A percentile compares a stretch with the other conserved stretches of the same genome.
phyloP scores from a whole-genome alignment of 2,329 filamentous ascomycete genomes.

The Diaporthe ampelina region DNA sequence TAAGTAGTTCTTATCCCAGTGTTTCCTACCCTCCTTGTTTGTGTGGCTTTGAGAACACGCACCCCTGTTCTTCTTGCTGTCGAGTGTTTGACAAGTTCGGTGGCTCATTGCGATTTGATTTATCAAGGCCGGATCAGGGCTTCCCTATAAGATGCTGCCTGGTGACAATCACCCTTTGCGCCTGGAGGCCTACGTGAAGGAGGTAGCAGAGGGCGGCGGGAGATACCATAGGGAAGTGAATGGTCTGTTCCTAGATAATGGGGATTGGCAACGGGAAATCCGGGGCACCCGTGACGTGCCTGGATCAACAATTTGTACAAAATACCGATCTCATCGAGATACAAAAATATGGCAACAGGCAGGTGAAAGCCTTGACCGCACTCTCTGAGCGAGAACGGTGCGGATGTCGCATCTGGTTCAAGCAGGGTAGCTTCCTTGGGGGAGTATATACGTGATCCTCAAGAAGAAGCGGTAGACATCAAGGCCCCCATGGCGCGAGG shows the following conservation, averaged over 20 bases:
- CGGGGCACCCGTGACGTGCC: no score
- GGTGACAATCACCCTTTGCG: background rate
- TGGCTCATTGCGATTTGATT: slow-evolving; percentile 35
- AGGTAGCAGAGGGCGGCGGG: background rate
- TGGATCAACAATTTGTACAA: background rate
- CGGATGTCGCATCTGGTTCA: background rate
- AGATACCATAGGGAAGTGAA: background rate
- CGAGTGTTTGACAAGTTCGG: slow-evolving; percentile 11
- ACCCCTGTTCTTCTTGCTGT: background rate
- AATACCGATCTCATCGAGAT: background rate
- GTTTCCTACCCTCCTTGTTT: background rate
- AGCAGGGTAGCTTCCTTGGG: background rate
- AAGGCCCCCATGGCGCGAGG: no score
- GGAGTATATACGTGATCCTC: no score
- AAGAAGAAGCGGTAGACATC: no score
- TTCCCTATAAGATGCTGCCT: slow-evolving; percentile 7
- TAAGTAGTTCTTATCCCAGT: slow-evolving; percentile 35
- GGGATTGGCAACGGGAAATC: background rate
- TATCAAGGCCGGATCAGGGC: slow-evolving; percentile 38
- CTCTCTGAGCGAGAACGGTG: background rate
- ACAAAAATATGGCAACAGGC: background rate
- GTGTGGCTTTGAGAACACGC: slow-evolving; percentile 4
- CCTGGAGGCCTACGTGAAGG: background rate
- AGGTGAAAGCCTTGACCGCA: background rate
- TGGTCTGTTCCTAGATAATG: background rate